Conservation (phyloP, 2,329 filamentous ascomycete genomes). For the Acephala macrosclerotiorum region DNA sequence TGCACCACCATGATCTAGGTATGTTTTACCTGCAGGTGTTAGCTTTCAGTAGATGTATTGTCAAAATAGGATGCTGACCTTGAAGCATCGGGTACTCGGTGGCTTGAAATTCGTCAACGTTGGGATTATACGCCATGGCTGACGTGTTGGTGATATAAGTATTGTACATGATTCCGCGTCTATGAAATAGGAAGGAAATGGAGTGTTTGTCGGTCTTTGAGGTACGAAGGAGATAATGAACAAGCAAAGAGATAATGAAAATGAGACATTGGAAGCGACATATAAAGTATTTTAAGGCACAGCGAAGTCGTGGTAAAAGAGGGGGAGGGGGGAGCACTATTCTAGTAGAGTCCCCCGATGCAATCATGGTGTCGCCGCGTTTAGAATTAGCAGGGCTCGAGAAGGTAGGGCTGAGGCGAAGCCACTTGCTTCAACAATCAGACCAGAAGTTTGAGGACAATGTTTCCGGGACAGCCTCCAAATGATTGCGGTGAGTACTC, state of each 20-base stretch:
- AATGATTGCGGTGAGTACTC: neutral
- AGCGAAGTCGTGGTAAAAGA: neutral
- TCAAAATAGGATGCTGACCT: constrained; percentile 52
- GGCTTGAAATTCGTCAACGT: constrained; percentile 64
- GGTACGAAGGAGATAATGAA: neutral
- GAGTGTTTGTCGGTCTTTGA: neutral
- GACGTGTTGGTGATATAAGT: neutral
- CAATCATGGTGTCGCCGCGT: neutral
- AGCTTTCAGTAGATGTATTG: neutral
- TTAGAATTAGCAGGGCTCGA: neutral
- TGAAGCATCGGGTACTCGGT: constrained; percentile 72
- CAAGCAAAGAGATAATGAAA: neutral
- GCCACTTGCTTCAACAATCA: neutral
- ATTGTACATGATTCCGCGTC: neutral
- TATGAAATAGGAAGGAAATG: neutral
- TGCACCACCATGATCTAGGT: constrained; percentile 90
- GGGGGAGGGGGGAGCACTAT: neutral
- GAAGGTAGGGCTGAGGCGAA: neutral
- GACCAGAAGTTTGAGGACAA: neutral
- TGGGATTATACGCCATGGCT: constrained; percentile 57
- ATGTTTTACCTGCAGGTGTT: constrained; percentile 65
- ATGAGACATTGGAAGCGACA: neutral
- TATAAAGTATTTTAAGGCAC: neutral
- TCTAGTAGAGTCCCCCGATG: neutral
- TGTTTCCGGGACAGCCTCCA: neutral